These are phyloP conservation scores for Rhodosporidiobolus odoratus DNA, from an alignment of 768 basidiomycete genomes.

Conservation along the genomic window DNA sequence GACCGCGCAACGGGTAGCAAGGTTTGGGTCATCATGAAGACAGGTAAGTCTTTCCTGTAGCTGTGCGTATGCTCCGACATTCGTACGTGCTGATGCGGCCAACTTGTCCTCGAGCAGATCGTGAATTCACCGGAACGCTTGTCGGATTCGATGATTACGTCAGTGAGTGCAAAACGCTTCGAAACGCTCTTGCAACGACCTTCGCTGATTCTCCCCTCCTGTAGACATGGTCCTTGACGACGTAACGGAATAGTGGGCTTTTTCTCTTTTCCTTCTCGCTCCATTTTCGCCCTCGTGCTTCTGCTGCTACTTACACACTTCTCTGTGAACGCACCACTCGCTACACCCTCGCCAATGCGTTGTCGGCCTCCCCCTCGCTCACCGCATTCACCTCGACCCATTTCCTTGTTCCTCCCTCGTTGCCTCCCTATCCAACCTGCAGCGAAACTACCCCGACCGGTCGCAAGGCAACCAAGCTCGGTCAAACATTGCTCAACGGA, in stretches of 20 bases:
- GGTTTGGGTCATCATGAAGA: constrained; percentile 98
- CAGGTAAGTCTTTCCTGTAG: constrained; percentile 7
- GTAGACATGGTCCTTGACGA: constrained; percentile 80
- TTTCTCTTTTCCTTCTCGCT: not conserved
- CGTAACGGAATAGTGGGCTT: constrained; percentile 84
- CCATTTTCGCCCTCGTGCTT: not conserved
- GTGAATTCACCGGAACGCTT: constrained; percentile 91
- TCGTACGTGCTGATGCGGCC: not conserved
- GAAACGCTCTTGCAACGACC: not conserved
- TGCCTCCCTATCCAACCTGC: not conserved
- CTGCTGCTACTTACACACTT: not conserved
- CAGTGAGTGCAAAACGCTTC: constrained; percentile 58
- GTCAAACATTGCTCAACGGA: constrained; percentile 84
- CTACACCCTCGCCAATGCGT: not conserved
- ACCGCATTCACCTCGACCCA: not conserved
- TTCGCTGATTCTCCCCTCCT: not conserved
- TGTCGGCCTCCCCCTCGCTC: not conserved
- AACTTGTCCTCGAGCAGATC: constrained; percentile 54
- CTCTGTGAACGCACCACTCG: not conserved
- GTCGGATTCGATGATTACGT: constrained; percentile 98
- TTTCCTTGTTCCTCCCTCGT: not conserved
- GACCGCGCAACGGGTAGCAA: constrained; percentile 94
- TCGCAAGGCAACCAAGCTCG: constrained; percentile 68
- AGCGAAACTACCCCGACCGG: constrained; percentile 79
- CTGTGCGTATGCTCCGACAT: not conserved